These are phyloP conservation scores for Flaveria robusta DNA, from an alignment of 129 eudicot species.

Conservation along the genomic window DNA sequence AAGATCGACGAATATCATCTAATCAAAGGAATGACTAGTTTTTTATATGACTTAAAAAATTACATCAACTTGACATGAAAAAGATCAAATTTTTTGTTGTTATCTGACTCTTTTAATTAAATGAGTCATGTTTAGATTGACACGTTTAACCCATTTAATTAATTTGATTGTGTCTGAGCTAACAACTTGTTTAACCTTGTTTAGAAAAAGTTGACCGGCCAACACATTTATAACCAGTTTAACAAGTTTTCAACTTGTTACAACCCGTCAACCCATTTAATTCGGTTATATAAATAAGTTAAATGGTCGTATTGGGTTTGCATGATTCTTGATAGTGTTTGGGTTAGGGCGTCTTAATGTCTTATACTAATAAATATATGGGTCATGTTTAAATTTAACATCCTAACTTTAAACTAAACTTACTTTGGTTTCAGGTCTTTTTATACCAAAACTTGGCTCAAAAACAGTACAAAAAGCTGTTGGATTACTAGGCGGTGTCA, in stretches of 20 bases:
- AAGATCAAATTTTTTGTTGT: no score
- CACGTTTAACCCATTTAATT: background rate
- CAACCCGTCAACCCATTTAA: background rate
- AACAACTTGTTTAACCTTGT: background rate
- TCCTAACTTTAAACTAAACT: background rate
- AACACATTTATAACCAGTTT: background rate
- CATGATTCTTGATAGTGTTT: no score
- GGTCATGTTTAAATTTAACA: background rate
- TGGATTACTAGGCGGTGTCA: slow-evolving; percentile 74
- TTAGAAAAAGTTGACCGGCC: background rate
- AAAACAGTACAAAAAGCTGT: slow-evolving; percentile 55
- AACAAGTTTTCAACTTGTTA: no score
- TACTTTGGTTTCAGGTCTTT: slow-evolving; percentile 45
- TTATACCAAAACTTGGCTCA: slow-evolving; percentile 58
- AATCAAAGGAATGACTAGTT: background rate
- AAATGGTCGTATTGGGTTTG: no score
- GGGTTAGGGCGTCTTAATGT: no score
- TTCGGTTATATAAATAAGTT: background rate
- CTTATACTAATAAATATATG: no score
- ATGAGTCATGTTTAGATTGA: background rate
- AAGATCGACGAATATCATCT: background rate
- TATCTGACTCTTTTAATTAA: background rate
- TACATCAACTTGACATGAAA: no score
- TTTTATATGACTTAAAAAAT: no score
- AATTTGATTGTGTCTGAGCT: background rate